Base-by-base conservation (phyloP, 257 asterid genomes). In the Perilla frutescens region DNA sequence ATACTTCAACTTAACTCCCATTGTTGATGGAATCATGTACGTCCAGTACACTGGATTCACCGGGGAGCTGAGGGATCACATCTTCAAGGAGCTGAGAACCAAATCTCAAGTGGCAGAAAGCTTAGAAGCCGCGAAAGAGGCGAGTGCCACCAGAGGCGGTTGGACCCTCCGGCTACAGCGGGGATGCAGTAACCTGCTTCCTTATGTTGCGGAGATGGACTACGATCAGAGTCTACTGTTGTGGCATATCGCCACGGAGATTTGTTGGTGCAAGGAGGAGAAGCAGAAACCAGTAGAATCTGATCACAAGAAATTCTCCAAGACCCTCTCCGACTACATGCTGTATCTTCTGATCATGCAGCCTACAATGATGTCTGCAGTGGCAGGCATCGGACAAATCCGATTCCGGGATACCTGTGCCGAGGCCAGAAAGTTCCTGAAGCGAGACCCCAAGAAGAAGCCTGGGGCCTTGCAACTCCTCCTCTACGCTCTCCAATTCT, bases 241-340 rank as follows among this genome's bases (percentile, higher is more conserved):
- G 5, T 88, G 88, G 86, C 91, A 86, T n/a, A 72, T 88, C 26
- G 90, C 90, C 74, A 86, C 90, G 11, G 91, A 88, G 34, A 83
- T 86, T 5, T 88, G 90, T 73, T 86, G 63, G 53, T 32, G 59
- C 31, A 39, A 26, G 5, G 47, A 34, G 15, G n/a, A 1, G 15
- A 41, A 56, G 7, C 29, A 57, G n/a, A 29, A 41, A 15, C 3
- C 1, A n/a, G 54, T 1, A 4, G 36, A 12, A 20, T 20, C 26
- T 8, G 12, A 31, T 29, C 13, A 65, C 76, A 40, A 68, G 4
- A 64, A 68, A 0, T 47, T 77, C 64, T 81, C 88, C 29, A 86
- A 84, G 85, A n/a, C 75, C 29, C 86, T 88, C 7, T 86, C 90
- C 0, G 90, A 84, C 41, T 88, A 84, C 74, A 86, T 88, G 90